A percentile compares a stretch with the other conserved stretches of the same genome.
These are phyloP conservation scores for Galeopsis tetrahit DNA, from an alignment of 257 asterid genomes.

Conservation along the genomic window DNA sequence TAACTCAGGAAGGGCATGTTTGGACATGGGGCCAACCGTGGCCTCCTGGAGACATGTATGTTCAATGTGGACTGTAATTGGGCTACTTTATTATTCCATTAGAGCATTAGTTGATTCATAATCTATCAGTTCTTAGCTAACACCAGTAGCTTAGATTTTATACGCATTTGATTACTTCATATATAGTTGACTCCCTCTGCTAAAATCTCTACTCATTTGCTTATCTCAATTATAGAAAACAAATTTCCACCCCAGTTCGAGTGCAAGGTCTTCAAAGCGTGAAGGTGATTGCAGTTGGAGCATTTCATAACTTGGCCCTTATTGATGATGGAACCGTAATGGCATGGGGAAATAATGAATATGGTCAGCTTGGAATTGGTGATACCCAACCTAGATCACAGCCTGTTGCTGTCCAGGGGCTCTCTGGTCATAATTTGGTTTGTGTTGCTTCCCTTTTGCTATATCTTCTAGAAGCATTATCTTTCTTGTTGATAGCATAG, in stretches of 20 bases:
- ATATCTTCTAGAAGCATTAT: constrained; percentile 26
- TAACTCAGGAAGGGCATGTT: constrained; percentile 92
- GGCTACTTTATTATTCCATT: neutral
- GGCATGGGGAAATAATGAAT: constrained; percentile 99
- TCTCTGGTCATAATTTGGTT: constrained; percentile 83
- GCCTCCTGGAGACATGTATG: constrained; percentile 99
- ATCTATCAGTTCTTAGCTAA: neutral
- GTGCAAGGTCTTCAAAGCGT: constrained; percentile 95
- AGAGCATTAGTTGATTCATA: neutral
- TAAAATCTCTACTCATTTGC: constrained; percentile 27
- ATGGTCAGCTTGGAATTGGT: constrained; percentile 98
- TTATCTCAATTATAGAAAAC: constrained; percentile 64
- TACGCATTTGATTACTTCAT: constrained; percentile 23
- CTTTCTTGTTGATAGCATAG: neutral
- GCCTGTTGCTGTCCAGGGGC: constrained; percentile 90
- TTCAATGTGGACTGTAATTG: constrained; percentile 24
- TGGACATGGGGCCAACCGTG: constrained; percentile 99
- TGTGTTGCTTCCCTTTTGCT: constrained; percentile 37
- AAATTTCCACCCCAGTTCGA: constrained; percentile 93
- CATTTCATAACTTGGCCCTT: constrained; percentile 97
- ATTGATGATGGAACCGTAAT: constrained; percentile 75
- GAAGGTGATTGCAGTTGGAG: constrained; percentile 85
- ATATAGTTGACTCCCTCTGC: constrained; percentile 4
- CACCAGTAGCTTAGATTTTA: constrained; percentile 19
- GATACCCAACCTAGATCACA: constrained; percentile 99